Evolutionary conservation across 164 flowering plant genomes (phyloP).

Genomic region (Vitis labrusca): DNA sequence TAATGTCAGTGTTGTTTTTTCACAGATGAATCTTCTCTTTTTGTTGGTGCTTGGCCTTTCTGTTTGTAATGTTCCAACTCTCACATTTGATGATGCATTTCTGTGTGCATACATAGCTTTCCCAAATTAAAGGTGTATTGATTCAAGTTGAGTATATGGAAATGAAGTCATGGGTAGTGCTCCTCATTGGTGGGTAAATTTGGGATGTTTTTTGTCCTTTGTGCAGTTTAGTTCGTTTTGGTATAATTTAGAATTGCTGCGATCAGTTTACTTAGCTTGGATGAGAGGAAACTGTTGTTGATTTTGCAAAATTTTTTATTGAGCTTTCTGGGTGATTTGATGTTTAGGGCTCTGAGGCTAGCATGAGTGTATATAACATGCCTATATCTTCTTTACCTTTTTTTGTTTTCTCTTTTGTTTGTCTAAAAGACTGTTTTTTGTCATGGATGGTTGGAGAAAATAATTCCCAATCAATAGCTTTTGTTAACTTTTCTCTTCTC

Average conservation of each 20-base stretch:
- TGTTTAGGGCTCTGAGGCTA: neutral
- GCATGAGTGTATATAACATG: neutral
- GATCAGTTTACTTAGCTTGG: neutral
- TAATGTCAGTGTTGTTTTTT: slow-evolving; percentile 37
- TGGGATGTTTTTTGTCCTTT: neutral
- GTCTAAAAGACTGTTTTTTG: neutral
- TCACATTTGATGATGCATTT: slow-evolving; percentile 9
- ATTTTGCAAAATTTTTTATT: neutral
- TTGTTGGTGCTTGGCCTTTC: slow-evolving; percentile 16
- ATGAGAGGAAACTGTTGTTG: neutral
- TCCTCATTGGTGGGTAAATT: slow-evolving; percentile 3
- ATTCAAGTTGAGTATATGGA: neutral
- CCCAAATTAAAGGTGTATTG: neutral
- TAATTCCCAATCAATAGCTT: neutral
- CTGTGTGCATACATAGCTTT: neutral
- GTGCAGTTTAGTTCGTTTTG: neutral
- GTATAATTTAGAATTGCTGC: neutral
- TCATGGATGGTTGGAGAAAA: neutral
- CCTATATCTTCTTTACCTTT: neutral
- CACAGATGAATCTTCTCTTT: slow-evolving; percentile 31
- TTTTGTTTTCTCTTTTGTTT: neutral
- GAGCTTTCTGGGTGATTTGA: neutral
- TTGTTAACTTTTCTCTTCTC: slow-evolving; percentile 4
- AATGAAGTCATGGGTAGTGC: too few species aligned
- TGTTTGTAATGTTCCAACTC: slow-evolving; percentile 3